A percentile compares a stretch with the other conserved stretches of the same genome.
phyloP scores from a whole-genome alignment of 805 yeast species.

The Pichia nakasei region DNA sequence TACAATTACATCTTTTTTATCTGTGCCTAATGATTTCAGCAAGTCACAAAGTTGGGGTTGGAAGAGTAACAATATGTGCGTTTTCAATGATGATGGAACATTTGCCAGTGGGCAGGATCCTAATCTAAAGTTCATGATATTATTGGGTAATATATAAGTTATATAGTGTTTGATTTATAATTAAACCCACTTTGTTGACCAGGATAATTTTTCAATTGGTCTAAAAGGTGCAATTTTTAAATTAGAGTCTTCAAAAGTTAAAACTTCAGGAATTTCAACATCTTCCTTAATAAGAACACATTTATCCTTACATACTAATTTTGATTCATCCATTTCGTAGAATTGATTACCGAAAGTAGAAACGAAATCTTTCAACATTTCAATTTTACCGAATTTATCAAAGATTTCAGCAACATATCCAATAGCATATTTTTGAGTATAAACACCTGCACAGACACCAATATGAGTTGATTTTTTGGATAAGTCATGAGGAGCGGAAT shows the following conservation, averaged over 20 bases:
- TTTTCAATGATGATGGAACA: conserved; percentile 40
- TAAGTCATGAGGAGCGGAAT: conserved; percentile 94
- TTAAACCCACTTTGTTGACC: conserved; percentile 78
- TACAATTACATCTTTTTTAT: conserved; percentile 42
- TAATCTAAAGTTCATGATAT: conserved; percentile 40
- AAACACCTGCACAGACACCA: conserved; percentile 98
- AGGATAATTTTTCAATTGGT: conserved; percentile 67
- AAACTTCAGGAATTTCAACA: conserved; percentile 49
- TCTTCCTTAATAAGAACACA: conserved; percentile 48
- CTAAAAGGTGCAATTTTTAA: conserved; percentile 72
- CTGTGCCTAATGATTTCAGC: conserved; percentile 45
- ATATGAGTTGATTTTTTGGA: conserved; percentile 64
- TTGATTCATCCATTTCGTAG: conserved; percentile 46
- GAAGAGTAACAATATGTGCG: conserved; percentile 47
- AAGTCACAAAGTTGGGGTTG: conserved; percentile 56
- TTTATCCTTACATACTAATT: conserved; percentile 37
- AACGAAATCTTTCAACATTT: conserved; percentile 65
- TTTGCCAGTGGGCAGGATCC: conserved; percentile 36
- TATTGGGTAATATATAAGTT: conserved; percentile 35
- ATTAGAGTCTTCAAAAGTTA: conserved; percentile 32
- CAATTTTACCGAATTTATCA: conserved; percentile 54
- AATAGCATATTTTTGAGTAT: conserved; percentile 75
- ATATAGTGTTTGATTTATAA: too few relatives aligned
- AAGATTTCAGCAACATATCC: conserved; percentile 84
- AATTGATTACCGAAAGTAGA: conserved; percentile 64